phyloP scores from a whole-genome alignment of 176 grass and related monocot species.

The Oryza meridionalis region DNA sequence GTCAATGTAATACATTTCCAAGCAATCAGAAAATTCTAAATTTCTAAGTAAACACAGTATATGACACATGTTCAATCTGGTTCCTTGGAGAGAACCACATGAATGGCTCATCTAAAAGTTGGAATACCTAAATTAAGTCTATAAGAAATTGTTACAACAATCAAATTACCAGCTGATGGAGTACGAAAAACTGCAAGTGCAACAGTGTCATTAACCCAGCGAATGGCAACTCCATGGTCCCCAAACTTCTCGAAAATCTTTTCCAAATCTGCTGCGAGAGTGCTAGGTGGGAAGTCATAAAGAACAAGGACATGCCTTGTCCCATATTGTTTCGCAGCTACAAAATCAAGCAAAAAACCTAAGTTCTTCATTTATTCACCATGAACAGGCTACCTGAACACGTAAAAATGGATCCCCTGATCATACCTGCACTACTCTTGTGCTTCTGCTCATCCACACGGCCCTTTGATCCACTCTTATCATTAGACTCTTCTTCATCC shows the following conservation, averaged over 20 bases:
- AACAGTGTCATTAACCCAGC: slow-evolving; percentile 83
- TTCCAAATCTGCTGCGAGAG: slow-evolving; percentile 68
- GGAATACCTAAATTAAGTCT: neutral
- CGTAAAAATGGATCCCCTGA: neutral
- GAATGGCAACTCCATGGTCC: slow-evolving; percentile 70
- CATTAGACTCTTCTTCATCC: slow-evolving; percentile 32
- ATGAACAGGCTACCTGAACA: slow-evolving; percentile 3
- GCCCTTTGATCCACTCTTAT: slow-evolving; percentile 23
- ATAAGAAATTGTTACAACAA: neutral
- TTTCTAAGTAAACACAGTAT: neutral
- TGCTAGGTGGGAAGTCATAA: slow-evolving; percentile 66
- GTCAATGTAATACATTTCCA: neutral
- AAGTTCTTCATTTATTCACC: neutral
- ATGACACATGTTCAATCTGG: neutral
- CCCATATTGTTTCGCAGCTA: slow-evolving; percentile 56
- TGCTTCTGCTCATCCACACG: slow-evolving; percentile 28
- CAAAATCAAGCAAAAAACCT: slow-evolving; percentile 33
- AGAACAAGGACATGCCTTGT: slow-evolving; percentile 80
- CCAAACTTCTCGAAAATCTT: slow-evolving; percentile 74
- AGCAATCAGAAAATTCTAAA: neutral
- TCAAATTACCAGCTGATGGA: slow-evolving; percentile 71
- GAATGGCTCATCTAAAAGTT: neutral
- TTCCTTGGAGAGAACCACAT: neutral
- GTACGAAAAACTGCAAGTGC: slow-evolving; percentile 84
- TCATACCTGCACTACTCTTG: slow-evolving; percentile 27